Conservation (phyloP, 2,329 filamentous ascomycete species). For the Claviceps digitariae region DNA sequence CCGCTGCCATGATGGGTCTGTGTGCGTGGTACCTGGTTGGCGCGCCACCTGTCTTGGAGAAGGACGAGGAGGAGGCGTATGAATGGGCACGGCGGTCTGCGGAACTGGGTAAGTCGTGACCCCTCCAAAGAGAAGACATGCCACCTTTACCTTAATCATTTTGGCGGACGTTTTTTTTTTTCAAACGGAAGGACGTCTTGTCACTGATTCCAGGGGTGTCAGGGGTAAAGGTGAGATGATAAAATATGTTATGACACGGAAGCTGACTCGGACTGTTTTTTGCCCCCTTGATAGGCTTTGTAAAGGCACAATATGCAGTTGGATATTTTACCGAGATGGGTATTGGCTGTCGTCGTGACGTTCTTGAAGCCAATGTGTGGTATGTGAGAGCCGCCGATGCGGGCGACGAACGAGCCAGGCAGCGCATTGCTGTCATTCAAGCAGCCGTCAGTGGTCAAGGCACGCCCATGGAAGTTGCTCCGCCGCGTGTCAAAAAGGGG, state of each 20-base stretch:
- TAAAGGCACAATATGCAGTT: constrained; percentile 80
- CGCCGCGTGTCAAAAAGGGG: constrained; percentile 39
- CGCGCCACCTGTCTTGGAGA: constrained; percentile 80
- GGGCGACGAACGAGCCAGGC: constrained; percentile 79
- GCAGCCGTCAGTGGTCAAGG: constrained; percentile 55
- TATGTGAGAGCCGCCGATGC: constrained; percentile 91
- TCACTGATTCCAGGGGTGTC: not conserved
- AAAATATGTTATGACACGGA: not conserved
- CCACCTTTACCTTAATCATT: too few species aligned
- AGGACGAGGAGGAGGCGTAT: constrained; percentile 91
- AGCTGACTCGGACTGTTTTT: not conserved
- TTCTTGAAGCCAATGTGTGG: constrained; percentile 96
- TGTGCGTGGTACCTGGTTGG: constrained; percentile 99
- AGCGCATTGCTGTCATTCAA: constrained; percentile 73
- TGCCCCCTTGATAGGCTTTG: constrained; percentile 41
- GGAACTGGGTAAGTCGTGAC: constrained; percentile 53
- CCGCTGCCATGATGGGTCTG: constrained; percentile 90
- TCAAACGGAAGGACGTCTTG: not conserved
- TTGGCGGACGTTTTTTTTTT: too few species aligned
- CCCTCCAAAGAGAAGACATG: not conserved
- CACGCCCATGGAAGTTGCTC: constrained; percentile 41
- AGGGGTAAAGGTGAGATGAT: not conserved
- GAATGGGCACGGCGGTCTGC: constrained; percentile 89
- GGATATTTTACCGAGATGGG: constrained; percentile 99
- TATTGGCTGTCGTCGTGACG: constrained; percentile 84